These are phyloP conservation scores for Penicillium nordicum DNA, from an alignment of 2,329 filamentous ascomycete species.

Conservation along the genomic window DNA sequence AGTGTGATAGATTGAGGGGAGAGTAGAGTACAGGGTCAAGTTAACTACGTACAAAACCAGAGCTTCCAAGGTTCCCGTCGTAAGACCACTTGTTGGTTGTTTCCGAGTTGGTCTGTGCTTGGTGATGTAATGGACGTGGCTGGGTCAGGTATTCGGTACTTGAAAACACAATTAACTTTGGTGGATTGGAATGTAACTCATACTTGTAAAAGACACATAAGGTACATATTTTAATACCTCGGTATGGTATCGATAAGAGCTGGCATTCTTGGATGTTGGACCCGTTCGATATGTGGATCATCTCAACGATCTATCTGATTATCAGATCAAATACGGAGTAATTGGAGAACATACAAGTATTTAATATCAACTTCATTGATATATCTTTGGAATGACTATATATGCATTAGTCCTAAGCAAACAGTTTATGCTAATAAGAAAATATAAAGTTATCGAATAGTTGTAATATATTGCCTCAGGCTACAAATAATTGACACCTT, in stretches of 20 bases:
- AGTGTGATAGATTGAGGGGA: conserved; percentile 7
- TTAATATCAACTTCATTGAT: neutral
- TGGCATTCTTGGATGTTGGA: neutral
- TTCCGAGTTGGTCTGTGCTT: conserved; percentile 9
- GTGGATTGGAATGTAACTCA: neutral
- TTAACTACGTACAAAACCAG: neutral
- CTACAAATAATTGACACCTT: neutral
- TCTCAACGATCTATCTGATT: neutral
- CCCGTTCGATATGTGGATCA: neutral
- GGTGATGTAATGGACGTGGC: conserved; percentile 5
- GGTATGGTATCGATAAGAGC: neutral
- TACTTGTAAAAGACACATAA: neutral
- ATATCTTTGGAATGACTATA: no score
- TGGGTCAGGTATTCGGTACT: neutral
- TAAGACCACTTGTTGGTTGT: neutral
- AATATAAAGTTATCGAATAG: no score
- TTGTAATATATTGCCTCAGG: neutral
- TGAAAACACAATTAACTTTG: neutral
- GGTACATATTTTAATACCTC: neutral
- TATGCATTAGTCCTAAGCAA: neutral
- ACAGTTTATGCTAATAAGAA: neutral
- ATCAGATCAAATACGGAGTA: neutral
- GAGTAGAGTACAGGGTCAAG: neutral
- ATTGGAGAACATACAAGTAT: neutral
- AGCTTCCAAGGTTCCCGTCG: conserved; percentile 1